Percentiles rank a stretch among this genome's conserved stretches.
phyloP scores from a whole-genome alignment of 2,329 filamentous ascomycete genomes.

The Trichophyton rubrum region DNA sequence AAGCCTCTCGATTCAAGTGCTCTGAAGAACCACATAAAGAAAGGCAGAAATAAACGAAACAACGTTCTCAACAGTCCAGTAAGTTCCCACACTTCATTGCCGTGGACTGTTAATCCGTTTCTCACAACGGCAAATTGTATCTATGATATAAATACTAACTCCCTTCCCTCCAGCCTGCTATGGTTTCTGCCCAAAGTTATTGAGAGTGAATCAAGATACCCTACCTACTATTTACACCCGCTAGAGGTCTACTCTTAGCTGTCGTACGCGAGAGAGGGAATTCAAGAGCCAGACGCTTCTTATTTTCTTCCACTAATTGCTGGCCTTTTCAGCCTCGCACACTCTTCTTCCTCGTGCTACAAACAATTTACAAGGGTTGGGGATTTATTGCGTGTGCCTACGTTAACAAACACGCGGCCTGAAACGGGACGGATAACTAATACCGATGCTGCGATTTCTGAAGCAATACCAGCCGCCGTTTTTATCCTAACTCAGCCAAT shows the following conservation, averaged over 20 bases:
- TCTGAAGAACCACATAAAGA: conserved; percentile 97
- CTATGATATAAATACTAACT: neutral
- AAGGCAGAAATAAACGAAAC: conserved; percentile 85
- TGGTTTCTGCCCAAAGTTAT: conserved; percentile 35
- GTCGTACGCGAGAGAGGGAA: neutral
- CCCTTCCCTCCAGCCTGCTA: conserved; percentile 25
- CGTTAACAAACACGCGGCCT: neutral
- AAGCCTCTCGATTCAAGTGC: conserved; percentile 94
- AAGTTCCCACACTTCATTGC: conserved; percentile 42
- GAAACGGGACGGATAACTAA: neutral
- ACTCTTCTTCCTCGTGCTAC: neutral
- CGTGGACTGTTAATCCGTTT: neutral
- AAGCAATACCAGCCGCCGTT: neutral
- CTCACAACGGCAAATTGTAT: neutral
- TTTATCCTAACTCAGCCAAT: neutral
- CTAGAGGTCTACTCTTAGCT: neutral
- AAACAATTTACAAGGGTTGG: neutral
- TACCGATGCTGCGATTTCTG: neutral
- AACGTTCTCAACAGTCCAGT: conserved; percentile 94
- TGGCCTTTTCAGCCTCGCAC: neutral
- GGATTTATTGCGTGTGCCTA: neutral
- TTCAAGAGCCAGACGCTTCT: neutral
- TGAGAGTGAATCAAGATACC: conserved; percentile 15
- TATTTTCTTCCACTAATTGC: conserved; percentile 3
- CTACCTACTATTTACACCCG: neutral